phyloP scores from a whole-genome alignment of 1,284 basidiomycete species.

The Heimioporus punctisporus region DNA sequence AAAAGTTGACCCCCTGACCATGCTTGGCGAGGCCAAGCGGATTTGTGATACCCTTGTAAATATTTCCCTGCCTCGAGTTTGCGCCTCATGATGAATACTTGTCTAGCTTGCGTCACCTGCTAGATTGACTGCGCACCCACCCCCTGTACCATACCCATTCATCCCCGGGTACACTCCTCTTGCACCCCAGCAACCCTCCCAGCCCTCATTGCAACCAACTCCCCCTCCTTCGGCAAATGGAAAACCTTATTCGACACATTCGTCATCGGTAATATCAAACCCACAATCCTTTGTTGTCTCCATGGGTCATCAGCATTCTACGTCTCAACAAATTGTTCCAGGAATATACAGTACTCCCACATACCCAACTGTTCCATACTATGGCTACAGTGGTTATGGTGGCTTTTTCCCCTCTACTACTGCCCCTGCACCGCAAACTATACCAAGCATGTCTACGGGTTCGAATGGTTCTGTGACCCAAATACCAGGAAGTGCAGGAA shows the following conservation, averaged over 20 bases:
- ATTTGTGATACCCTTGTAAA: slow-evolving; percentile 74
- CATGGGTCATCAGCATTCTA: slow-evolving; percentile 43
- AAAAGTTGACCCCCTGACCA: slow-evolving; percentile 70
- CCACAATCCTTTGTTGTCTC: slow-evolving; percentile 72
- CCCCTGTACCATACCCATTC: slow-evolving; percentile 50
- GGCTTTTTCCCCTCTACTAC: slow-evolving; percentile 40
- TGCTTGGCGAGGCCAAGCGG: slow-evolving; percentile 75
- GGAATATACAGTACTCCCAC: slow-evolving; percentile 43
- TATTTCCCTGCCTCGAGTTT: slow-evolving; percentile 10
- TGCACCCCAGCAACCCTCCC: slow-evolving; percentile 17
- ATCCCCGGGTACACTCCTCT: slow-evolving; percentile 41
- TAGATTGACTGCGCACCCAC: slow-evolving; percentile 60
- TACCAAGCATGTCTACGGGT: slow-evolving; percentile 28
- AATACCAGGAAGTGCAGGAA: slow-evolving; percentile 44
- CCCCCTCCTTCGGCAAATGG: slow-evolving; percentile 31
- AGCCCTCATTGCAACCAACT: slow-evolving; percentile 22
- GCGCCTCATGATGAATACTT: slow-evolving; percentile 11
- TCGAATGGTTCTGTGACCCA: slow-evolving; percentile 17
- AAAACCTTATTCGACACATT: slow-evolving; percentile 26
- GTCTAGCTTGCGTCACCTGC: slow-evolving; percentile 69
- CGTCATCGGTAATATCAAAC: slow-evolving; percentile 58
- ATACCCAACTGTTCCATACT: slow-evolving; percentile 64
- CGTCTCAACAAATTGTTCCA: slow-evolving; percentile 40
- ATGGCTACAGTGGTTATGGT: slow-evolving; percentile 40
- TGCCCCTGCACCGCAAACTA: slow-evolving; percentile 22